These are phyloP conservation scores for Euptelea pleiosperma DNA, from an alignment of 164 flowering plant genomes.

Conservation along the genomic window DNA sequence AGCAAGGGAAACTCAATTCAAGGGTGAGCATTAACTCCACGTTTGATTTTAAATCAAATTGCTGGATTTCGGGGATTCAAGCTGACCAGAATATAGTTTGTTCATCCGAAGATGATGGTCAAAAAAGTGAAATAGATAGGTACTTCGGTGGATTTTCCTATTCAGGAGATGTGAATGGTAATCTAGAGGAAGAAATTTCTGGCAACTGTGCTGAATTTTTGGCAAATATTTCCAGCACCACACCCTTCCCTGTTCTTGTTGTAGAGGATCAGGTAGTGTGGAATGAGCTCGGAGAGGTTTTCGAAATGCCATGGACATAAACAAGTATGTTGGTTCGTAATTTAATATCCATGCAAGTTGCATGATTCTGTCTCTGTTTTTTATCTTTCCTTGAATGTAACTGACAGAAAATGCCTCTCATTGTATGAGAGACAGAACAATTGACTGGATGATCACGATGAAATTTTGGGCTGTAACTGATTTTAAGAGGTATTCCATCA, in stretches of 20 bases:
- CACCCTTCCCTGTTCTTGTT: constrained; percentile 3
- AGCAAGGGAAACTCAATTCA: constrained; percentile 7
- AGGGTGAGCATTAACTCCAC: constrained; percentile 2
- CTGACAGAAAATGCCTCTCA: too few species aligned
- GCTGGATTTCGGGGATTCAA: constrained; percentile 13
- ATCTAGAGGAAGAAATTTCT: constrained; percentile 2
- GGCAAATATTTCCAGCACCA: constrained; percentile 6
- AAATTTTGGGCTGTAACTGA: too few species aligned
- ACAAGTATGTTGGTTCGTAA: background rate
- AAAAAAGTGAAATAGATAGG: constrained; percentile 5
- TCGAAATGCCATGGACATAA: constrained; percentile 3
- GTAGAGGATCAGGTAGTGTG: background rate
- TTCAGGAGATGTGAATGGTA: constrained; percentile 1
- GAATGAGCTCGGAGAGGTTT: background rate
- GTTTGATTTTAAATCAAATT: constrained; percentile 6
- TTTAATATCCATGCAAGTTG: too few species aligned
- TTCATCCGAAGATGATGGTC: background rate
- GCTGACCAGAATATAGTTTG: constrained; percentile 5
- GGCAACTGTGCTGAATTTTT: constrained; percentile 5
- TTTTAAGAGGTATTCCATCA: too few species aligned
- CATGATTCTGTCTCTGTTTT: background rate
- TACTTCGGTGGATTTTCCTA: constrained; percentile 10
- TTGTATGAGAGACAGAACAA: too few species aligned
- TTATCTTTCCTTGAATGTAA: too few species aligned
- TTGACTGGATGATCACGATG: too few species aligned